These are phyloP conservation scores for Musa balbisiana DNA, from an alignment of 202 grass and related monocot genomes.

Conservation along the genomic window DNA sequence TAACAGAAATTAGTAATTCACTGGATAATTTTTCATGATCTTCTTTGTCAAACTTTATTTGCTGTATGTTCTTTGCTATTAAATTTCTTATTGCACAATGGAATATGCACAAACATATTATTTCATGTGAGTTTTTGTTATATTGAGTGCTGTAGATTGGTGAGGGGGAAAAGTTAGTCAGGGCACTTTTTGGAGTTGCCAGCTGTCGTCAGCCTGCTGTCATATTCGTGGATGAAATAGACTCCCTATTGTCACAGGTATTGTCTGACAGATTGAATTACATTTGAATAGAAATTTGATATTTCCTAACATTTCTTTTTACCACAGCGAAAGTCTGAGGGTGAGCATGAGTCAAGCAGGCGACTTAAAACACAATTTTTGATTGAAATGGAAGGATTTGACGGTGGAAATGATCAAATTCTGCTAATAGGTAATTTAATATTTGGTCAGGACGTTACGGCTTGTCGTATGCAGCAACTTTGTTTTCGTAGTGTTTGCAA, in stretches of 20 bases:
- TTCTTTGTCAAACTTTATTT: background rate
- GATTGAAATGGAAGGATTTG: slow-evolving; percentile 98
- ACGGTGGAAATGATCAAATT: slow-evolving; percentile 83
- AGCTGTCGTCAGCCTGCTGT: slow-evolving; percentile 91
- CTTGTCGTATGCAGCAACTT: slow-evolving; percentile 6
- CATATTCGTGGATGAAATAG: slow-evolving; percentile 97
- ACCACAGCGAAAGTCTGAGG: slow-evolving; percentile 86
- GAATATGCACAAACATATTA: background rate
- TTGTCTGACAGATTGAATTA: slow-evolving; percentile 11
- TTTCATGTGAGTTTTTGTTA: slow-evolving; percentile 18
- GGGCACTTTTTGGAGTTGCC: slow-evolving; percentile 93
- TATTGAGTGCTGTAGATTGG: slow-evolving; percentile 62
- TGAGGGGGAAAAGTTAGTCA: slow-evolving; percentile 91
- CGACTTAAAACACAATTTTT: slow-evolving; percentile 98
- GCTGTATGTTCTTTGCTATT: too few relatives aligned
- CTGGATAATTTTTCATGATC: background rate
- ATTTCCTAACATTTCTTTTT: background rate
- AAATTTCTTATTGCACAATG: background rate
- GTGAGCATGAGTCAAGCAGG: slow-evolving; percentile 98
- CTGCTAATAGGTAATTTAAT: slow-evolving; percentile 72
- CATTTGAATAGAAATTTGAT: background rate
- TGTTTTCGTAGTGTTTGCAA: background rate
- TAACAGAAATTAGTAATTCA: background rate
- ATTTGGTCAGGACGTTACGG: too few relatives aligned
- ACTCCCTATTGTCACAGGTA: slow-evolving; percentile 90